Evolutionary conservation across 257 asterid genomes (phyloP), one percentile per base, ranked within the genome.

Genomic region (Scutellaria baicalensis): DNA sequence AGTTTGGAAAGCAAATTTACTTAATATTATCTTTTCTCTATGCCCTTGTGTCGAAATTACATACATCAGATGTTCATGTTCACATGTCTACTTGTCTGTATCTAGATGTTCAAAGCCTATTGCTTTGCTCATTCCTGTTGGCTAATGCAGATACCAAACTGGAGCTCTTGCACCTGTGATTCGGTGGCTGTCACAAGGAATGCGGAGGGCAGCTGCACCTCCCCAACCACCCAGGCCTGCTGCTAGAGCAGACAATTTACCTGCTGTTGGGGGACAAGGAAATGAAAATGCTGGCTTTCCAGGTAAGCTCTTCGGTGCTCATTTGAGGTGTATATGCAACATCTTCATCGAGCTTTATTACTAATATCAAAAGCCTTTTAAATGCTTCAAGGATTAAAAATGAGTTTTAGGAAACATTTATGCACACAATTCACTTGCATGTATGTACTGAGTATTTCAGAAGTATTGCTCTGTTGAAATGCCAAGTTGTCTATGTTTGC

Each of bases 161-260:
- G 98, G 97, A 83, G 98, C 96, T 70, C 95, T 93, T 63, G 89
- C 97, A 45, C 98, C 98, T 33, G 86, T 93, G 18, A 67, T 90
- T 69, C 81, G 91, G 73, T 93, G 97, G 98, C 97, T 93, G 76
- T 86, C 98, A 59, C 98, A 88, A 82, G 97, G 98, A 68, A 93
- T 93, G 98, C 91, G 80, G 65, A 80, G 95, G 80, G 94, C 91
- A 9, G 96, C 93, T 84, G 90, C 90, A 55, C 98, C 96, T 54
- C 96, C 85, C 8, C 86, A 77, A 70, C 91, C 86, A 68, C 95
- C 91, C 21, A 82, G 92, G 79, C 84, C 93, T 72, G 88, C 84
- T 42, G 86, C 20, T 39, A 73, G 90, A 78, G 86, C 87, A 58
- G 98, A 83, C 42, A 84, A 83, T 81, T 54, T 66, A 66, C 81